Evolutionary conservation across 495 filamentous ascomycete species (phyloP), one percentile per base, ranked within the genome.

Genomic region (Hyaloscypha hepaticicola): DNA sequence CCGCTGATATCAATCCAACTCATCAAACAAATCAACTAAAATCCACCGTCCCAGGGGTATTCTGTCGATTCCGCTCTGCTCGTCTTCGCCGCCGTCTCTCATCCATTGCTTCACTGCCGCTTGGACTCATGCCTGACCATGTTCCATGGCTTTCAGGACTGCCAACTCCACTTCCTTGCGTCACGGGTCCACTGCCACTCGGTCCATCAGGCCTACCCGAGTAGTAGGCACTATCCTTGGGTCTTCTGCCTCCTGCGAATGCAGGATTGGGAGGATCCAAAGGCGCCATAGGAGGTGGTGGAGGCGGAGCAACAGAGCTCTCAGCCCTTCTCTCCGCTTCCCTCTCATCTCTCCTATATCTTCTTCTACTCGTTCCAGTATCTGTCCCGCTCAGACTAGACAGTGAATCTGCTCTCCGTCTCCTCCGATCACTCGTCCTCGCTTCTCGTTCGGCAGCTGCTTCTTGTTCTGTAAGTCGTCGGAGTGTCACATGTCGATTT

Each of bases 381-480:
- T 72, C 82, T 21, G 67, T 72, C 26, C 76, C 81, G 7, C 78
- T 81, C 12, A 79, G 65, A 63, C 77, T 83, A 61, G 77, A 79
- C n/a, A 80, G 67, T 25, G 79, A 82, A 65, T 80, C 77, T 57
- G 73, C 75, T 56, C 77, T 55, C 57, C 75, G 71, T 48, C 58
- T 55, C 27, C 61, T 52, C 11, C 60, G 38, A 7, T 67, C 61
- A 19, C 73, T 71, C n/a, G 72, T 70, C 22, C 64, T 51, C 5
- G 72, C 70, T 58, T 72, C 67, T 61, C 66, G n/a, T 27, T 73
- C 87, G 3, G 89, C 88, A 7, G 70, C 70, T 21, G 67, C 67
- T 81, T 96, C 92, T 73, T 92, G 85, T 66, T 94, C 91, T 8
- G 88, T 91, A 14, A 97, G 76, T 28, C 90, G 82, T 25, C 91